Percentiles rank a stretch among this genome's conserved stretches.
These are phyloP conservation scores for Macrophomina pseudophaseolina DNA, from an alignment of 2,329 filamentous ascomycete species.

Conservation along the genomic window DNA sequence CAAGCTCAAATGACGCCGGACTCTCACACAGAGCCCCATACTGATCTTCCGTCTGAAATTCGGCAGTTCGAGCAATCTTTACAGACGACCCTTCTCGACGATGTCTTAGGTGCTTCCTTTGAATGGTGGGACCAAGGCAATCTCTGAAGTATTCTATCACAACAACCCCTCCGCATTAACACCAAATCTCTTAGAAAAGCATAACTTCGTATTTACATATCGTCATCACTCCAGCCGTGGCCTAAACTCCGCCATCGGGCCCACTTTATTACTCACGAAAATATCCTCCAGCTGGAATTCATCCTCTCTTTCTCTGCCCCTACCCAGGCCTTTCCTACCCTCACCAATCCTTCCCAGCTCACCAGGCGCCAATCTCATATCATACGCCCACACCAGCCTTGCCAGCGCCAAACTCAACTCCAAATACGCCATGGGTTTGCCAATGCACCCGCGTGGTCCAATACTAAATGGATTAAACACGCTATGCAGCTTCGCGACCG, in stretches of 20 bases:
- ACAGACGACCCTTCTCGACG: slow-evolving; percentile 7
- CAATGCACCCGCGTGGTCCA: slow-evolving; percentile 73
- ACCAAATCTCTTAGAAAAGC: background rate
- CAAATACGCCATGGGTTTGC: slow-evolving; percentile 70
- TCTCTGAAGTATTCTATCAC: background rate
- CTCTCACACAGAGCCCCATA: background rate
- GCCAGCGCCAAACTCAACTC: slow-evolving; percentile 70
- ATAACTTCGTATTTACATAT: background rate
- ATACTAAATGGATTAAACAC: slow-evolving; percentile 74
- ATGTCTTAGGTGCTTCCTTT: background rate
- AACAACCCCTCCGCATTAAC: background rate
- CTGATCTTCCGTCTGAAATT: background rate
- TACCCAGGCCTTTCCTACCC: background rate
- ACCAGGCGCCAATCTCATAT: slow-evolving; percentile 47
- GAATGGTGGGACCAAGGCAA: slow-evolving; percentile 22
- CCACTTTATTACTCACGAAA: slow-evolving; percentile 9
- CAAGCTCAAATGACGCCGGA: slow-evolving; percentile 1
- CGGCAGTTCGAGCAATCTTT: slow-evolving; percentile 15
- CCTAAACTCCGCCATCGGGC: slow-evolving; percentile 13
- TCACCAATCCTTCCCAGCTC: background rate
- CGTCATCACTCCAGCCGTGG: background rate
- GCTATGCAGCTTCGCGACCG: background rate
- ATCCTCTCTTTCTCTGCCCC: background rate
- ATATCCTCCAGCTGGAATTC: slow-evolving; percentile 14
- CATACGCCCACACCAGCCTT: slow-evolving; percentile 65